These are phyloP conservation scores for Coprinopsis strossmayeri DNA, from an alignment of 768 basidiomycete species.

Conservation along the genomic window DNA sequence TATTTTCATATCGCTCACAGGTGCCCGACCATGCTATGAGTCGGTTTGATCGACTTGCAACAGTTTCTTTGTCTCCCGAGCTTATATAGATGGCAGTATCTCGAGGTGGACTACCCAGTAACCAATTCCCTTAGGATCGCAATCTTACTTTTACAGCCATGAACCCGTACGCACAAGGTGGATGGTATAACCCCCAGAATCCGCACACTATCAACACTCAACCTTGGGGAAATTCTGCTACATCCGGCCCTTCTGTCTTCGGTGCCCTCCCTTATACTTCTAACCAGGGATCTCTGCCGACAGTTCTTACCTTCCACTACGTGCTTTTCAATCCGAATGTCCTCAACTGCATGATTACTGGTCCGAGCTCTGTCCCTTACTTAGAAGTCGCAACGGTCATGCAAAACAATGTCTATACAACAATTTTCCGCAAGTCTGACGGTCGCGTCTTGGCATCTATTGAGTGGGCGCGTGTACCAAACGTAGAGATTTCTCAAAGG, in stretches of 20 bases:
- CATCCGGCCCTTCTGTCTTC: slow-evolving; percentile 12
- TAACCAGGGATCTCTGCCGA: slow-evolving; percentile 7
- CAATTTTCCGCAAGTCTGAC: slow-evolving; percentile 17
- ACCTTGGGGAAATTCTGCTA: slow-evolving; percentile 7
- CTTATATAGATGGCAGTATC: too few species aligned
- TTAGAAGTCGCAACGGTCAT: slow-evolving; percentile 34
- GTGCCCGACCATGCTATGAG: too few species aligned
- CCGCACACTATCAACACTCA: slow-evolving; percentile 13
- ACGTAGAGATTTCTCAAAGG: slow-evolving; percentile 31
- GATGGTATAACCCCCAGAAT: slow-evolving; percentile 13
- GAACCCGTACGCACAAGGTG: slow-evolving; percentile 13
- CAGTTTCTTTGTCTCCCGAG: too few species aligned
- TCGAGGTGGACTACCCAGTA: too few species aligned
- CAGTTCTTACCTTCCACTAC: slow-evolving; percentile 35
- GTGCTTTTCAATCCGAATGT: slow-evolving; percentile 31
- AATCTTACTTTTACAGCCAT: not conserved
- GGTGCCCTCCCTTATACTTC: slow-evolving; percentile 14
- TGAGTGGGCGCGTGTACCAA: slow-evolving; percentile 37
- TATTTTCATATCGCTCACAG: too few species aligned
- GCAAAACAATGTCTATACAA: slow-evolving; percentile 16
- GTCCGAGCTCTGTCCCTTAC: slow-evolving; percentile 32
- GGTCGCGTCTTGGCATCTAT: slow-evolving; percentile 32
- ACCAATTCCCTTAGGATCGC: not conserved
- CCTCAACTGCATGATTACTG: slow-evolving; percentile 37
- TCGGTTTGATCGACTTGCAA: too few species aligned